Conservation (phyloP, 2,329 filamentous ascomycete species). For the Exophiala aquamarina region DNA sequence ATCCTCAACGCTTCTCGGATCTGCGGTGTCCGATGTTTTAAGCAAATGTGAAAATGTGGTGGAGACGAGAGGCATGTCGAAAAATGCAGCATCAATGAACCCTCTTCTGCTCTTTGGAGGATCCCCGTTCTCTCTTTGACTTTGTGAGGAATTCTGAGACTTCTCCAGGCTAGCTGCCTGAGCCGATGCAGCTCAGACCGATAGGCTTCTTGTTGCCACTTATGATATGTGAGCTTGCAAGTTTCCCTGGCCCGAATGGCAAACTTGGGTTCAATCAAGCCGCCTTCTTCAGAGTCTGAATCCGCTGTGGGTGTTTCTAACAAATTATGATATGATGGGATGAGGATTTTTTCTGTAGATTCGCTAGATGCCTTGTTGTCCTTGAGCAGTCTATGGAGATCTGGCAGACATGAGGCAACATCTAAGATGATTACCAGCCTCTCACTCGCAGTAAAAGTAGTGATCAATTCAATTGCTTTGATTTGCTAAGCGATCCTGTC, state of each 20-base stretch:
- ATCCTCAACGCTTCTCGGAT: conserved; percentile 19
- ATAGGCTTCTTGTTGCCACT: conserved; percentile 17
- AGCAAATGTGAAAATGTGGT: not conserved
- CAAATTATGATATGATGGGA: too few species aligned
- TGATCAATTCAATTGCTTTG: not conserved
- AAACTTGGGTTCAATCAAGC: too few species aligned
- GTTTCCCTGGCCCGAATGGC: not conserved
- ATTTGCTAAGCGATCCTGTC: not conserved
- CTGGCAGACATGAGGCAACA: not conserved
- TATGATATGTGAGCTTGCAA: conserved; percentile 5
- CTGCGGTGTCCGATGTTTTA: conserved; percentile 12
- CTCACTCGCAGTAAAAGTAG: not conserved
- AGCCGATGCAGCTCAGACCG: conserved; percentile 13
- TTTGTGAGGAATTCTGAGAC: conserved; percentile 14
- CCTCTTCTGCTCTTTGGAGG: not conserved
- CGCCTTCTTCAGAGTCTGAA: too few species aligned
- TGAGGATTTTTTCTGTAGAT: too few species aligned
- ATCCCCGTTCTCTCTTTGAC: conserved; percentile 2
- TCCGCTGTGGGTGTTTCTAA: not conserved
- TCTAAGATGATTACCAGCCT: not conserved
- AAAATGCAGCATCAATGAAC: conserved; percentile 16
- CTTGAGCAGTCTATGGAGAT: not conserved
- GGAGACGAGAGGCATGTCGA: conserved; percentile 6
- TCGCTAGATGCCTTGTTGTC: too few species aligned
- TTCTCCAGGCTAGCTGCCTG: conserved; percentile 22